These are phyloP conservation scores for Prinsepia uniflora DNA, from an alignment of 306 rosid species.

Conservation along the genomic window DNA sequence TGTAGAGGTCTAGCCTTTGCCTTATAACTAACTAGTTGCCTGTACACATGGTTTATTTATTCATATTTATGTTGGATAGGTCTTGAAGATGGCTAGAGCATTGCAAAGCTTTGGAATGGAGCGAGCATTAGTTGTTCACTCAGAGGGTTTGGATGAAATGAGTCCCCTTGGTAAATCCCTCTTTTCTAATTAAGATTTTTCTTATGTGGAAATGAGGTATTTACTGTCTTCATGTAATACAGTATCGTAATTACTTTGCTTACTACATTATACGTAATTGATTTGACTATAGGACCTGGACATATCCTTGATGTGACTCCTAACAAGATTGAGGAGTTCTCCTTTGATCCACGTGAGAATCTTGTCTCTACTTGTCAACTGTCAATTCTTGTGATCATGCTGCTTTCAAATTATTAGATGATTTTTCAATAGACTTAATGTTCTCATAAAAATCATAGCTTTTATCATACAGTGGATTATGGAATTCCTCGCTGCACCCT, in stretches of 20 bases:
- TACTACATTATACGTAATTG: neutral
- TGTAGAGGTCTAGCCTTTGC: neutral
- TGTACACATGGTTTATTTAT: slow-evolving; percentile 5
- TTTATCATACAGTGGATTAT: slow-evolving; percentile 60
- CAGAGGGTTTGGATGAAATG: slow-evolving; percentile 94
- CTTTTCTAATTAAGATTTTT: slow-evolving; percentile 10
- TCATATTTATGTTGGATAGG: slow-evolving; percentile 40
- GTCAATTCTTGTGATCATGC: slow-evolving; percentile 5
- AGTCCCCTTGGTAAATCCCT: slow-evolving; percentile 78
- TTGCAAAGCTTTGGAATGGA: slow-evolving; percentile 80
- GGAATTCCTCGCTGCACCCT: slow-evolving; percentile 83
- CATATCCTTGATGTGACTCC: slow-evolving; percentile 79
- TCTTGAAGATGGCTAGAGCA: slow-evolving; percentile 80
- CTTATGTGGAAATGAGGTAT: slow-evolving; percentile 16
- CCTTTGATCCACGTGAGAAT: slow-evolving; percentile 86
- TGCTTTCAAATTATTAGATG: neutral
- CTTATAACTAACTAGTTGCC: neutral
- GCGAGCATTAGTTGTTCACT: slow-evolving; percentile 96
- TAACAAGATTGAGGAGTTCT: slow-evolving; percentile 59
- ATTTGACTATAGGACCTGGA: slow-evolving; percentile 73
- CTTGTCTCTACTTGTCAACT: slow-evolving; percentile 17
- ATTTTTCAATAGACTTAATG: neutral
- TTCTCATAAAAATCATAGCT: slow-evolving; percentile 1
- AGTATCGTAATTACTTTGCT: neutral
- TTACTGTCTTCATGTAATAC: neutral